Base-by-base conservation (phyloP, 2,329 filamentous ascomycete genomes). In the Aureobasidium sp. region DNA sequence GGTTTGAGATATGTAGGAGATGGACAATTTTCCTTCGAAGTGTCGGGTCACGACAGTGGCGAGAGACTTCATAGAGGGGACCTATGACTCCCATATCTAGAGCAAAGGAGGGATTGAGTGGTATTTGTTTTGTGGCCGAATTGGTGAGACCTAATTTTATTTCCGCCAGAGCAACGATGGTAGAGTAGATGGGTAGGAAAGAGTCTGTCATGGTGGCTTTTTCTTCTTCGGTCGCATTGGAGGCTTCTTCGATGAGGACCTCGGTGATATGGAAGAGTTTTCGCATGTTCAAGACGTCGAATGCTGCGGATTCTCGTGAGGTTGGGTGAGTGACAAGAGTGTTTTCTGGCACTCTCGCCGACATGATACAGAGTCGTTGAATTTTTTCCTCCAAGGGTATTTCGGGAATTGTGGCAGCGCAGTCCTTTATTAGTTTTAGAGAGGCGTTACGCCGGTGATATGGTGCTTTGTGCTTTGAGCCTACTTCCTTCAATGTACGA, bases 61-160 rank as follows among this genome's bases (percentile, higher is more conserved):
- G 66, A 6, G 69, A 67, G 10, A 72, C 62, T 50, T 69, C 68
- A 61, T 70, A 74, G 45, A 74, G 59, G 3, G 71, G 71, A 8
- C 68, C 68, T 16, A 74, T 68, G 40, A 71, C 64, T n/a, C 71
- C 70, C 68, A 71, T 72, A 66, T 74, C 71, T 58, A 74, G 72
- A 31, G 72, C 60, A 65, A 74, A 74, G 13, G 40, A 59, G 25
- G 55, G 55, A 10, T 29, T 13, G 42, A 47, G 40, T 23, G 16
- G 29, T 15, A n/a, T 29, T 5, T 43, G 15, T 9, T 36, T 10
- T n/a, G 42, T 3, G 15, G 33, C 55, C 18, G 55, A 23, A n/a
- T 8, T 36, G 11, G 54, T 18, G 7, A 59, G 27, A n/a, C 55
- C 55, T 11, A 59, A 20, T 18, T 47, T 59, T 36, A 20, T 20